A percentile compares a stretch with the other conserved stretches of the same genome.
These are phyloP conservation scores for Skeletonema marinoi DNA, from an alignment of 108 stramenopile species.

Conservation along the genomic window DNA sequence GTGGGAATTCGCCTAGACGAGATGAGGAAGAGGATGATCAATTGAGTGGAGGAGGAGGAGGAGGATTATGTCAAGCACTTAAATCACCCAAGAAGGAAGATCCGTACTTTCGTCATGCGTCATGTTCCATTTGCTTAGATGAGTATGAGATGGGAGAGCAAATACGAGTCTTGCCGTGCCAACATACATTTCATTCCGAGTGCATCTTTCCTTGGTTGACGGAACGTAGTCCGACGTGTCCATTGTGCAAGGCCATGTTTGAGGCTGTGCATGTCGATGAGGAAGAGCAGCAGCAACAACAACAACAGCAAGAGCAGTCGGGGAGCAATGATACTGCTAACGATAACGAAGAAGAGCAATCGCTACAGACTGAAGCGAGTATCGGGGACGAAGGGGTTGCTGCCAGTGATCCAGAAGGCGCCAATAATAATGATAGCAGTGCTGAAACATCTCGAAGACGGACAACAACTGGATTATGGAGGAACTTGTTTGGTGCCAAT, in stretches of 20 bases:
- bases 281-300: constrained; percentile 8
- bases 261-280: constrained; percentile 40
- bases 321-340: not conserved
- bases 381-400: not conserved
- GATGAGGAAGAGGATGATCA: not conserved
- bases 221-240: constrained; percentile 77
- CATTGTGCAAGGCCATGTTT: constrained; percentile 79
- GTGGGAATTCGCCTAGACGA: not conserved
- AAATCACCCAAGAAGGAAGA: constrained; percentile 12
- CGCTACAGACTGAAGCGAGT: not conserved
- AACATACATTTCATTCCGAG: constrained; percentile 84
- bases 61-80: constrained; percentile 13
- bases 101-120: constrained; percentile 19
- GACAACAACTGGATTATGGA: not conserved
- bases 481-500: not conserved
- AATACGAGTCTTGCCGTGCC: constrained; percentile 81
- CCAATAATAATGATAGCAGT: not conserved
- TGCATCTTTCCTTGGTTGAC: constrained; percentile 94
- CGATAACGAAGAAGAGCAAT: not conserved
- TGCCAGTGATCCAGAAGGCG: not conserved
- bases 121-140: constrained; percentile 90
- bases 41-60: not conserved
- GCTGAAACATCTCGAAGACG: not conserved
- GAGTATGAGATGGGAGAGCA: constrained; percentile 80
- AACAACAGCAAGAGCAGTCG: not conserved